A percentile compares a stretch with the other conserved stretches of the same genome.
These are phyloP conservation scores for Exidia glandulosa DNA, from an alignment of 768 basidiomycete genomes.

Conservation along the genomic window DNA sequence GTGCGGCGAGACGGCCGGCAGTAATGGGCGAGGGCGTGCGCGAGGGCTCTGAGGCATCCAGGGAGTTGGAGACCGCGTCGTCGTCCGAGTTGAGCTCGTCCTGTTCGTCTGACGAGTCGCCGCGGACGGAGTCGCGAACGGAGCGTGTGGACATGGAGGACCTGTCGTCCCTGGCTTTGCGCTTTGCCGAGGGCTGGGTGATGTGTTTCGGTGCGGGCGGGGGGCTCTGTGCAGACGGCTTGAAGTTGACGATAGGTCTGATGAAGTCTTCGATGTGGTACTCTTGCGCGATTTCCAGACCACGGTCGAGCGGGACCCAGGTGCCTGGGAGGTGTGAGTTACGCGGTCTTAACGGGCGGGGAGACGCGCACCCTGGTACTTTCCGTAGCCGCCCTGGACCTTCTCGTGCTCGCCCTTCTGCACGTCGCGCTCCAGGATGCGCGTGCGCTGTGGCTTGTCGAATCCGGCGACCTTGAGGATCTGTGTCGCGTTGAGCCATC, in stretches of 20 bases:
- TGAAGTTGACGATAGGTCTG: slow-evolving; percentile 90
- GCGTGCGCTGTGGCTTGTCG: slow-evolving; percentile 96
- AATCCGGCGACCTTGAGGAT: slow-evolving; percentile 99
- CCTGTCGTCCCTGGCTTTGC: not conserved
- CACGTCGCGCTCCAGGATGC: slow-evolving; percentile 93
- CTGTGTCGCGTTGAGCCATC: slow-evolving; percentile 98
- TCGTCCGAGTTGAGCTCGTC: not conserved
- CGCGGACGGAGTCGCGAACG: not conserved
- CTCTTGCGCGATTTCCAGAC: slow-evolving; percentile 74
- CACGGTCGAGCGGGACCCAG: slow-evolving; percentile 94
- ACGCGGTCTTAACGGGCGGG: not conserved
- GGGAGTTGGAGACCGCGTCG: slow-evolving; percentile 2
- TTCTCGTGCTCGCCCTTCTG: slow-evolving; percentile 99
- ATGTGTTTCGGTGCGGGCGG: slow-evolving; percentile 95
- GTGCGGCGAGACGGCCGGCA: slow-evolving; percentile 43
- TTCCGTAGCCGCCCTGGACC: slow-evolving; percentile 98
- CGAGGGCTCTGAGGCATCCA: slow-evolving; percentile 73
- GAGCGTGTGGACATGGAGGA: not conserved
- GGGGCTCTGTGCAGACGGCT: slow-evolving; percentile 68
- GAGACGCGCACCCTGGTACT: slow-evolving; percentile 97
- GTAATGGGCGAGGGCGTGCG: slow-evolving; percentile 93
- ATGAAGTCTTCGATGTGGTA: slow-evolving; percentile 84
- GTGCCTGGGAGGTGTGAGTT: slow-evolving; percentile 49
- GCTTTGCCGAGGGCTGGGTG: slow-evolving; percentile 15
- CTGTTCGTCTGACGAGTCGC: not conserved